Conservation (phyloP, 2,329 filamentous ascomycete genomes). For the Pyricularia sp. region DNA sequence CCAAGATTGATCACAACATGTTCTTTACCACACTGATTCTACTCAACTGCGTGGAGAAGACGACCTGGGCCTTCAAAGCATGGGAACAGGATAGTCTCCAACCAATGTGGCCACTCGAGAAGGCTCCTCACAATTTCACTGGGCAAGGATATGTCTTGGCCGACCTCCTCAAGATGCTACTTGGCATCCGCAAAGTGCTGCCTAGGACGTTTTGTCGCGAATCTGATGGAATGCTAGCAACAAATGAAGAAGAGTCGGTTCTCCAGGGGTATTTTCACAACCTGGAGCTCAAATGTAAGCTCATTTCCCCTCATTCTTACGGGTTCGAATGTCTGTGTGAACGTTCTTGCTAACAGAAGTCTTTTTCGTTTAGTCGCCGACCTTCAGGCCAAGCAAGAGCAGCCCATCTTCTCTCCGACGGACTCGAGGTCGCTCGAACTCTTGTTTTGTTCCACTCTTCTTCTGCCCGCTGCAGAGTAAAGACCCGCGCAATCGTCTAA, state of each 20-base stretch:
- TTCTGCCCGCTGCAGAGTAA: slow-evolving; percentile 21
- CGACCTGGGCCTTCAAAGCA: slow-evolving; percentile 59
- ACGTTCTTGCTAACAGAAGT: neutral
- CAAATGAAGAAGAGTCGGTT: slow-evolving; percentile 33
- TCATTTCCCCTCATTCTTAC: neutral
- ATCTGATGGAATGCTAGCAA: slow-evolving; percentile 37
- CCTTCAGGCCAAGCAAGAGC: slow-evolving; percentile 36
- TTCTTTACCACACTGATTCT: slow-evolving; percentile 54
- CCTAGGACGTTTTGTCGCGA: slow-evolving; percentile 39
- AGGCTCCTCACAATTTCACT: slow-evolving; percentile 45
- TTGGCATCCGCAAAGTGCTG: slow-evolving; percentile 49
- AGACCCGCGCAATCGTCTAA: neutral
- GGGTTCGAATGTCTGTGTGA: neutral
- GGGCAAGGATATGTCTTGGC: slow-evolving; percentile 51
- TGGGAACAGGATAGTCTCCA: slow-evolving; percentile 56
- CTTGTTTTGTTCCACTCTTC: slow-evolving; percentile 31
- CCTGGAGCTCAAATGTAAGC: slow-evolving; percentile 49
- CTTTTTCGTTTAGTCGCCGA: slow-evolving; percentile 21
- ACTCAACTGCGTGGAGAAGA: slow-evolving; percentile 58
- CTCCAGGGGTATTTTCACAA: slow-evolving; percentile 44
- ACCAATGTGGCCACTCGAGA: slow-evolving; percentile 51
- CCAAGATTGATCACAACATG: slow-evolving; percentile 49
- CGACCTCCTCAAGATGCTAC: slow-evolving; percentile 49
- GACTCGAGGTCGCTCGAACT: slow-evolving; percentile 37
- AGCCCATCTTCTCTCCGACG: slow-evolving; percentile 39